Evolutionary conservation across 345 rosid genomes (phyloP), one percentile per base, ranked within the genome.

Genomic region (Lagerstroemia speciosa): DNA sequence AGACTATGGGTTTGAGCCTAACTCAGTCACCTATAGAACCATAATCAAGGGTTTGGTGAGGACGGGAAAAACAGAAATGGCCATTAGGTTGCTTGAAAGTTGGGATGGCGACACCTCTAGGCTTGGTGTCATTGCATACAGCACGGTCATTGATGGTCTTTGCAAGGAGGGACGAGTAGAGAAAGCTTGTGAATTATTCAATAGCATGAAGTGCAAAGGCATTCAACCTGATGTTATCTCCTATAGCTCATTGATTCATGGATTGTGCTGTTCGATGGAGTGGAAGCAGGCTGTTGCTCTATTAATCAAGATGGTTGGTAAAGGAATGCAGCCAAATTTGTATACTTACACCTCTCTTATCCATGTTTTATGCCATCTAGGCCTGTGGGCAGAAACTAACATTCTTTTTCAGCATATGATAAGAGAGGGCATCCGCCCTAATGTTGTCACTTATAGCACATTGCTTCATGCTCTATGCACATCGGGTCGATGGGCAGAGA

Each of bases 341-440:
- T 34, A 74, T 7, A 68, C 69, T 7, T 75, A 69, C 32, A 75
- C 37, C 41, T 52, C 72, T 1, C 16, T 67, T 67, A 67, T 75
- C 46, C 70, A 64, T 36, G 77, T 73, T 24, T 64, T 73, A 70
- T 75, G 78, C 48, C 52, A 8, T 69, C 66, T 31, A 5, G 69
- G 78, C 29, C 38, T 40, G 55, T 66, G 71, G 73, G 57, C 30
- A 29, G 80, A 81, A 48, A 78, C 76, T 31, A 71, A 41, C 78
- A 65, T 69, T 76, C 76, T 50, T n/a, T 48, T 83, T 67, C 62
- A 83, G 73, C 45, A 65, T 6, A 41, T 65, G 68, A 24, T 41
- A 7, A 17, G 27, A 24, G 34, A 58, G 5, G 55, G 55, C 24
- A 48, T 48, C 69, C 69, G 33, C 2, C 24, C 64, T 1, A 22